Conservation (phyloP, 805 yeast genomes). For the Scheffersomyces coipomensis region DNA sequence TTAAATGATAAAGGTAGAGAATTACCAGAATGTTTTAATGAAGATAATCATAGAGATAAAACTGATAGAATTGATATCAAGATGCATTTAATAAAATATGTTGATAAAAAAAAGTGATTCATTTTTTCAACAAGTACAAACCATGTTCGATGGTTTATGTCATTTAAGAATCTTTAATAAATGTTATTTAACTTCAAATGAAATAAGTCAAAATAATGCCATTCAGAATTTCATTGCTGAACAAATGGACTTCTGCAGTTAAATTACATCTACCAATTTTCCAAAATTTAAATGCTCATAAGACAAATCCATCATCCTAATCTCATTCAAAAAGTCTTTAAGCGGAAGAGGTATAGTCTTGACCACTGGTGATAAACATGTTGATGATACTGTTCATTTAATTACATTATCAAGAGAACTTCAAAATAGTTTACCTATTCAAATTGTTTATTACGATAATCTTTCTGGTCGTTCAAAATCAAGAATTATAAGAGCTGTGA, state of each 20-base stretch:
- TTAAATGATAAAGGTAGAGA: constrained; percentile 26
- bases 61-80: constrained; percentile 25
- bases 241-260: constrained; percentile 37
- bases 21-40: constrained; percentile 29
- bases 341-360: constrained; percentile 36
- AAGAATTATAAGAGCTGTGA: constrained; percentile 24
- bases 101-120: constrained; percentile 19
- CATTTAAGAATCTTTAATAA: constrained; percentile 47
- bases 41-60: constrained; percentile 23
- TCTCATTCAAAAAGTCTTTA: constrained; percentile 26
- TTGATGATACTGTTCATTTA: constrained; percentile 25
- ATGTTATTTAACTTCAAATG: too few species aligned
- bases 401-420: constrained; percentile 34
- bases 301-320: too few species aligned
- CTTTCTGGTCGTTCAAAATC: constrained; percentile 22
- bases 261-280: constrained; percentile 19
- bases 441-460: constrained; percentile 31
- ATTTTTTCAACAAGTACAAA: constrained; percentile 29
- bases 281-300: constrained; percentile 1
- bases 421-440: constrained; percentile 33
- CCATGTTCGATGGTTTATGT: constrained; percentile 41
- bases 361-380: constrained; percentile 28
- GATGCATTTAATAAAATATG: constrained; percentile 21
- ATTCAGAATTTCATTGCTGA: too few species aligned
- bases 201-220: too few species aligned